Conservation (phyloP, 1,284 basidiomycete genomes). For the Naganishia sp. region DNA sequence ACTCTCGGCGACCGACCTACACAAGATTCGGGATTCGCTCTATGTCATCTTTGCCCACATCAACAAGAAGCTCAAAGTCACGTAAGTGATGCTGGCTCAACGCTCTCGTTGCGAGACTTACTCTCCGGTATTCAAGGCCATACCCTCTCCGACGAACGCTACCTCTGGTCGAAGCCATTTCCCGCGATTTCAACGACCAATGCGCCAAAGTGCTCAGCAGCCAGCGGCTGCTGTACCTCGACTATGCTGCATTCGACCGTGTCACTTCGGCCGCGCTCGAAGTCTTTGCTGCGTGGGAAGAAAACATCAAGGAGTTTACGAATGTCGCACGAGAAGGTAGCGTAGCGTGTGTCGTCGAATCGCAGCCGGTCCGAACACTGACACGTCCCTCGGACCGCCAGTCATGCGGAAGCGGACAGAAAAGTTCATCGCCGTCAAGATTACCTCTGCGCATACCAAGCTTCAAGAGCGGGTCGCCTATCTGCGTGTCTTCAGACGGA, state of each 20-base stretch:
- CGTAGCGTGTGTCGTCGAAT: slow-evolving; percentile 8
- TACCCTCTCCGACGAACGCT: slow-evolving; percentile 95
- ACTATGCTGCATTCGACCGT: slow-evolving; percentile 90
- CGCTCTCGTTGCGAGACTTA: background rate
- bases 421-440: slow-evolving; percentile 96
- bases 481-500: slow-evolving; percentile 88
- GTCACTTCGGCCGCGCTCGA: slow-evolving; percentile 72
- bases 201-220: slow-evolving; percentile 86
- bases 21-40: slow-evolving; percentile 88
- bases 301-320: slow-evolving; percentile 95
- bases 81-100: slow-evolving; percentile 50
- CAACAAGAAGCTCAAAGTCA: slow-evolving; percentile 91
- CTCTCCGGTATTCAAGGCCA: slow-evolving; percentile 55
- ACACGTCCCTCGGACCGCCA: slow-evolving; percentile 24
- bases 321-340: slow-evolving; percentile 83
- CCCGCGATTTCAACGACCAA: slow-evolving; percentile 93
- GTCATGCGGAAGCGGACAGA: slow-evolving; percentile 88
- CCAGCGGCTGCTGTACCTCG: slow-evolving; percentile 87
- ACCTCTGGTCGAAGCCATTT: slow-evolving; percentile 96
- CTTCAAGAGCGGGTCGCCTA: slow-evolving; percentile 87
- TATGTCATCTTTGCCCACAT: slow-evolving; percentile 87
- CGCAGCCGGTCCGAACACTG: background rate
- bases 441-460: slow-evolving; percentile 84
- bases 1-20: slow-evolving; percentile 90
- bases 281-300: slow-evolving; percentile 95